phyloP scores from a whole-genome alignment of 768 basidiomycete species.

The Strobilomyces dryophilus region DNA sequence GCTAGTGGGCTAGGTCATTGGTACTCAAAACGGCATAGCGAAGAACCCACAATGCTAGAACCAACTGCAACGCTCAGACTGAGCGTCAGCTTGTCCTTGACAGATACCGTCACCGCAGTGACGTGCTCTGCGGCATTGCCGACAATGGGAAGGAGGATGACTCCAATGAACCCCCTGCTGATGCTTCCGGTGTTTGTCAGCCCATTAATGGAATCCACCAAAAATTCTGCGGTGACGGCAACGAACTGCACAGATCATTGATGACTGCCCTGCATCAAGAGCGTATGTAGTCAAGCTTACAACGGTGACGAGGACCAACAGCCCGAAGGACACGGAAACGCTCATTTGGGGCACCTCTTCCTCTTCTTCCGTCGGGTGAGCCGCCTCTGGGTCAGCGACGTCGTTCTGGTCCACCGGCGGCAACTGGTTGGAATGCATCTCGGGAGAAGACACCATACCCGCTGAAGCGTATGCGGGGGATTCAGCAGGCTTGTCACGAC shows the following conservation, averaged over 20 bases:
- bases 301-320: constrained; percentile 57
- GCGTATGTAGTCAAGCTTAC: constrained; percentile 36
- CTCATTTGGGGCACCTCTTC: constrained; percentile 51
- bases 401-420: neutral
- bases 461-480: constrained; percentile 3
- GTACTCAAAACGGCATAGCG: neutral
- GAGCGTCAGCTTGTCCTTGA: constrained; percentile 84
- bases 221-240: constrained; percentile 54
- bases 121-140: constrained; percentile 91
- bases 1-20: constrained; percentile 37
- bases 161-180: constrained; percentile 77
- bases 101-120: constrained; percentile 87
- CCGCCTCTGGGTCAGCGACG: constrained; percentile 11
- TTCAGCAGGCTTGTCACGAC: constrained; percentile 8
- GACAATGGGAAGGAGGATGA: constrained; percentile 88
- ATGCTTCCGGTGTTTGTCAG: constrained; percentile 56
- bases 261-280: neutral
- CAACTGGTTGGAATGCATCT: neutral
- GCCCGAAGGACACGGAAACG: constrained; percentile 45
- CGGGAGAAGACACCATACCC: constrained; percentile 10
- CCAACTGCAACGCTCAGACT: constrained; percentile 89
- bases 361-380: constrained; percentile 18
- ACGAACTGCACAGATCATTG: constrained; percentile 37
- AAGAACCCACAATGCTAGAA: constrained; percentile 62
- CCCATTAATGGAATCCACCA: constrained; percentile 81